Base-by-base conservation (phyloP, 306 rosid species). In the Prunus campanulata region DNA sequence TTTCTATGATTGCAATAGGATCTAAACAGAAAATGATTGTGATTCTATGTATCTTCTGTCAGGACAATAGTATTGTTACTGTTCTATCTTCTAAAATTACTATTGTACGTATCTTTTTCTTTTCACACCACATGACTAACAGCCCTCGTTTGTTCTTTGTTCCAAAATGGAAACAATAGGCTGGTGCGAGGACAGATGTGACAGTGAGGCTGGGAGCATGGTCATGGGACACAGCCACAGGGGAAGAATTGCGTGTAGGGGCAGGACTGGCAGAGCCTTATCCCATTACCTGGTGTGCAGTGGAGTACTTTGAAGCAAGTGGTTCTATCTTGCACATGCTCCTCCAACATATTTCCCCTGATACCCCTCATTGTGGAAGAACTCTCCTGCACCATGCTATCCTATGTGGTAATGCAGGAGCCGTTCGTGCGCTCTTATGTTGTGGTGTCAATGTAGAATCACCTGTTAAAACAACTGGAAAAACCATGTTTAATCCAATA, bases 221-320 rank as follows among this genome's bases (percentile, higher is more conserved):
- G 98, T 89, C 92, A 42, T 94, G 98, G 97, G 98, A 94, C 84
- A 81, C 71, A 72, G 77, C 85, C 42, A 90, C 95, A 0, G 98
- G 95, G 51, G 97, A 94, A 82, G 98, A 94, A 79, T 79, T 87
- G 65, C 96, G 98, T 6, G 98, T 92, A 10, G 98, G 98, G 78
- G 98, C 98, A 35, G 97, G 98, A 52, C 85, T 92, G 29, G 98
- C 96, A 42, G 98, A 94, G 76, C 93, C 97, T 56, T 94, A 90
- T 82, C 85, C 81, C 48, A 79, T 92, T 62, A 71, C 90, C 76
- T 94, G 97, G 97, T 92, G 97, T 80, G 98, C 98, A 22, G 91
- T 94, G 71, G 98, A 94, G 86, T 94, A 92, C 72, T 94, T 94
- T 74, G 98, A 94, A 89, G 83, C 71, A 65, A 90, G 90, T 82